A percentile compares a stretch with the other conserved stretches of the same genome.
phyloP scores from a whole-genome alignment of 192 early-diverging fungal genomes.

The Linderina pennispora region DNA sequence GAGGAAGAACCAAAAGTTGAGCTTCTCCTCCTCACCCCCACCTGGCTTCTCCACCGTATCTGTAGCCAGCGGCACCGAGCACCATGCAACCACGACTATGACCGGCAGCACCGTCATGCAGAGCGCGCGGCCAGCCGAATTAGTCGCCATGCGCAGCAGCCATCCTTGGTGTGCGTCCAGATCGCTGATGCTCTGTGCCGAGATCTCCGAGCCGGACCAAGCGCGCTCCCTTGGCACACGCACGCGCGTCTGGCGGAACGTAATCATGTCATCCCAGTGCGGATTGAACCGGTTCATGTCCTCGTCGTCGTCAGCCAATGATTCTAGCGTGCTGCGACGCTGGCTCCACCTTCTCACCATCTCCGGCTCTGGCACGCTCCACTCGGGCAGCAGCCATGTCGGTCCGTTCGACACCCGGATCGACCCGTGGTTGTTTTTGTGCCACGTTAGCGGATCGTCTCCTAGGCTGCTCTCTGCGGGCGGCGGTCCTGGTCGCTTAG shows the following conservation, averaged over 20 bases:
- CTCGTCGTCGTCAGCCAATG: conserved; percentile 17
- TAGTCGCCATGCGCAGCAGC: conserved; percentile 41
- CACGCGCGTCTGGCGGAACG: conserved; percentile 42
- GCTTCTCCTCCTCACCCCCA: conserved; percentile 5
- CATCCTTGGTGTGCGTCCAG: not conserved
- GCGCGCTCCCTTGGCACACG: conserved; percentile 39
- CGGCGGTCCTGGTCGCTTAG: not conserved
- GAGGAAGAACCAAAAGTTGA: conserved; percentile 79
- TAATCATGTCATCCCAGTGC: conserved; percentile 55
- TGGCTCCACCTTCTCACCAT: conserved; percentile 15
- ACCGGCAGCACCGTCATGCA: conserved; percentile 50
- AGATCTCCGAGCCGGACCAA: conserved; percentile 37
- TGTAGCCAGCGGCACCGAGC: conserved; percentile 50
- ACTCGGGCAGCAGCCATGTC: too few relatives aligned
- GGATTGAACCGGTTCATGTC: conserved; percentile 33
- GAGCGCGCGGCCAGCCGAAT: conserved; percentile 28
- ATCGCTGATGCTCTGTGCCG: not conserved
- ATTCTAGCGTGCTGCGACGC: conserved; percentile 21
- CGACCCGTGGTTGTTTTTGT: not conserved
- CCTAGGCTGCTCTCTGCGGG: too few relatives aligned
- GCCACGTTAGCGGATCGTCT: not conserved
- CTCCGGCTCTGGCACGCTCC: conserved; percentile 9
- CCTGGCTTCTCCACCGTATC: conserved; percentile 13
- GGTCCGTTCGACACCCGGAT: not conserved
- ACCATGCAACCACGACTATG: conserved; percentile 49